A percentile compares a stretch with the other conserved stretches of the same genome.
Conservation (phyloP, 1,139 yeast genomes). For the Yamadazyma conglobata region DNA sequence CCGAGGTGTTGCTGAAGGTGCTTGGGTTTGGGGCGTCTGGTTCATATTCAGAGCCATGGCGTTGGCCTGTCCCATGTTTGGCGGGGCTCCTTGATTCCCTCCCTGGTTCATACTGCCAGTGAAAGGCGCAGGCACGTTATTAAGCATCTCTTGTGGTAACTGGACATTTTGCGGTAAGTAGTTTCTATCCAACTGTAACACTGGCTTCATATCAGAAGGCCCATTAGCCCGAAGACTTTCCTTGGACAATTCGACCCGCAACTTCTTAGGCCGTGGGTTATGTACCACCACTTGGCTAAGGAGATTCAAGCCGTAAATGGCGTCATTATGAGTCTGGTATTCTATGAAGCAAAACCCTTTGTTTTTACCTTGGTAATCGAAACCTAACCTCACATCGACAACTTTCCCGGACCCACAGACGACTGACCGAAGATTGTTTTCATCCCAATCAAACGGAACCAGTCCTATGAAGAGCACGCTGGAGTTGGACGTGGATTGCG, state of each 20-base stretch:
- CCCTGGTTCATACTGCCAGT: neutral
- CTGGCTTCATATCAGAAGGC: conserved; percentile 33
- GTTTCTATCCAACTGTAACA: conserved; percentile 39
- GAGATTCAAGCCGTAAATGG: conserved; percentile 43
- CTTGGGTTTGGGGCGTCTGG: conserved; percentile 4
- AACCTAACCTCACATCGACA: conserved; percentile 60
- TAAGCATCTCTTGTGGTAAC: conserved; percentile 49
- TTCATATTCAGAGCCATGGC: conserved; percentile 4
- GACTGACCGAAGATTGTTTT: conserved; percentile 49
- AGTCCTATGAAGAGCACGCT: conserved; percentile 56
- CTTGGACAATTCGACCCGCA: conserved; percentile 58
- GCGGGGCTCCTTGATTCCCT: conserved; percentile 1
- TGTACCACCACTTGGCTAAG: conserved; percentile 42
- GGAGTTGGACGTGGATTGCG: conserved; percentile 16
- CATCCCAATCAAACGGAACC: conserved; percentile 66
- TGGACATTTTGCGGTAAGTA: conserved; percentile 52
- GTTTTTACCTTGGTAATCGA: conserved; percentile 59
- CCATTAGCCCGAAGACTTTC: conserved; percentile 47
- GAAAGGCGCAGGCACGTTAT: conserved; percentile 6
- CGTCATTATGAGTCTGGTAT: conserved; percentile 49
- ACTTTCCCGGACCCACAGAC: conserved; percentile 64
- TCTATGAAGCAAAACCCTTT: conserved; percentile 67
- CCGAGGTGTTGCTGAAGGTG: conserved; percentile 6
- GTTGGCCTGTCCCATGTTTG: conserved; percentile 8
- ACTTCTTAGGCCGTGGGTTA: conserved; percentile 24